Evolutionary conservation across 2,329 filamentous ascomycete genomes (phyloP).

Genomic region (Annulohypoxylon truncatum): DNA sequence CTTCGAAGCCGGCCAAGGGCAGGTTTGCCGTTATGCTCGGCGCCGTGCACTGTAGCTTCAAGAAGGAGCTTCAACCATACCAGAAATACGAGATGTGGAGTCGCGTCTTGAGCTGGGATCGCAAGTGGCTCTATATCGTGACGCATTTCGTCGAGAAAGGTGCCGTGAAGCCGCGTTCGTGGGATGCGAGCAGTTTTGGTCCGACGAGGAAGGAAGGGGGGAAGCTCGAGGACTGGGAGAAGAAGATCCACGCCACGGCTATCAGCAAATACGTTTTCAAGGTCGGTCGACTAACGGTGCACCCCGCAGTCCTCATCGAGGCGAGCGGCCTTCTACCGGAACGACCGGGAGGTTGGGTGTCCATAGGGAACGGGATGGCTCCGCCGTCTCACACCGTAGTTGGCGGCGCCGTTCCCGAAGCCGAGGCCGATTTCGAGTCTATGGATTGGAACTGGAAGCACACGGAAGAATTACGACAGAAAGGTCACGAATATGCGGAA

Average conservation of each 20-base stretch:
- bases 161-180: conserved; percentile 65
- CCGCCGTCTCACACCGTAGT: conserved; percentile 41
- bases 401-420: conserved; percentile 55
- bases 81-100: conserved; percentile 79
- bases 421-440: conserved; percentile 54
- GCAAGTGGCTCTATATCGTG: conserved; percentile 83
- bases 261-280: conserved; percentile 87
- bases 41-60: conserved; percentile 78
- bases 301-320: conserved; percentile 80
- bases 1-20: conserved; percentile 60
- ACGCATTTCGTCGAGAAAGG: conserved; percentile 78
- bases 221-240: conserved; percentile 62
- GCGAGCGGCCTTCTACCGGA: conserved; percentile 79
- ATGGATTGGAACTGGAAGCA: conserved; percentile 68
- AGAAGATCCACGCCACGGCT: conserved; percentile 76
- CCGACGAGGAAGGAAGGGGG: conserved; percentile 50
- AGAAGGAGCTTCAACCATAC: conserved; percentile 77
- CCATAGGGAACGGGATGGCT: conserved; percentile 52
- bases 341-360: conserved; percentile 73
- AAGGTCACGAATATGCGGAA: conserved; percentile 65
- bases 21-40: conserved; percentile 74
- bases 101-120: conserved; percentile 78
- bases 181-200: conserved; percentile 61
- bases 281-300: conserved; percentile 82
- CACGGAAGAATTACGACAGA: conserved; percentile 65